phyloP scores from a whole-genome alignment of 2,329 filamentous ascomycete species.

The Monosporascus ibericus region DNA sequence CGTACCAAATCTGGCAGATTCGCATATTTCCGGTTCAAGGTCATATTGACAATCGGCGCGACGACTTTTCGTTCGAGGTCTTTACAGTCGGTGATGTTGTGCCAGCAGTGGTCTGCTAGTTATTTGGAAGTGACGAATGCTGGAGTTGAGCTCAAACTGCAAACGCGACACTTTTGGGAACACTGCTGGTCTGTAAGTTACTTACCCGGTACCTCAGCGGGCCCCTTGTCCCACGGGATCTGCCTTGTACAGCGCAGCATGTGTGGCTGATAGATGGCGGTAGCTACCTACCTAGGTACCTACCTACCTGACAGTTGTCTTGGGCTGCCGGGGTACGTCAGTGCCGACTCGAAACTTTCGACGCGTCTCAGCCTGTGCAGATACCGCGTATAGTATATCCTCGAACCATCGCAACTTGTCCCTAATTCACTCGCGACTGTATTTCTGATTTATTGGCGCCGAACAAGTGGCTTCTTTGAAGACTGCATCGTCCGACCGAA shows the following conservation, averaged over 20 bases:
- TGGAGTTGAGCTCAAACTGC: too few species aligned
- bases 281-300: too few species aligned
- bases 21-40: slow-evolving; percentile 75
- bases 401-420: too few species aligned
- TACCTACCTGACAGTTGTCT: too few species aligned
- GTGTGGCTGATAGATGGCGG: background rate
- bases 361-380: background rate
- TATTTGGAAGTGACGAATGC: background rate
- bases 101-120: slow-evolving; percentile 1
- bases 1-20: slow-evolving; percentile 71
- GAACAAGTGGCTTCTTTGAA: too few species aligned
- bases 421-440: too few species aligned
- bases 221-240: too few species aligned
- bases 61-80: background rate
- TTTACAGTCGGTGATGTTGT: background rate
- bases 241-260: background rate
- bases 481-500: too few species aligned
- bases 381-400: background rate
- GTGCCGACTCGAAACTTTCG: background rate
- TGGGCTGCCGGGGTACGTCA: background rate
- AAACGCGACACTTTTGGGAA: too few species aligned
- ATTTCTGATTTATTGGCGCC: too few species aligned
- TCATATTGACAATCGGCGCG: slow-evolving; percentile 42
- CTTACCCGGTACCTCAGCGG: too few species aligned
- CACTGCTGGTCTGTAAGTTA: too few species aligned